Evolutionary conservation across 2,329 filamentous ascomycete species (phyloP), one percentile per base, ranked within the genome.

Genomic region (Davidsoniella virescens): DNA sequence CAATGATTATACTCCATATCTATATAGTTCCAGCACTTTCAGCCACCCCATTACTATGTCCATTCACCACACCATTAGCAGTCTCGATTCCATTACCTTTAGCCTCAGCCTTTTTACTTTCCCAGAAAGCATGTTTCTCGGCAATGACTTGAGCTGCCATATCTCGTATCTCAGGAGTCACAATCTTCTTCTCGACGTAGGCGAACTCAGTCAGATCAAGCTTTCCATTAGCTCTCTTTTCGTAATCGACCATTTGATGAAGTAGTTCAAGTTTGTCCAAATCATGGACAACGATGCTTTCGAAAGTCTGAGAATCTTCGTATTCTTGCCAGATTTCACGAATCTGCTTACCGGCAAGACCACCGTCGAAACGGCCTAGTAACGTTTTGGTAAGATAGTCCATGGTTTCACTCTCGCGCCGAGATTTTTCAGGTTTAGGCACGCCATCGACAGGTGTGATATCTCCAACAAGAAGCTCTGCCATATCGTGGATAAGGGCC

Each of bases 401-500:
- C 87, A 98, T 96, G 0, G 87, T 93, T 44, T 80, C 76, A 0
- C 81, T 75, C 65, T 98, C 92, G 54, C 92, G 81, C 14, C 88
- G 75, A 62, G 72, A 84, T 73, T 98, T 98, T 67, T 98, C 92
- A 2, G 72, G 65, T 66, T 96, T 98, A 50, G 78, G 63, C 0
- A 98, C 78, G 16, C 80, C 78, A 61, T 98, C 92, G 3, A 92
- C 81, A 0, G 92, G 92, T 0, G 92, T 98, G 62, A 98, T 95
- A 68, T 98, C 92, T 52, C 92, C 92, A 14, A 98, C 92, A 1
- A 98, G 71, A 4, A 84, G 74, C 65, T 98, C 92, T 9, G 92
- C 92, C 87, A 98, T 95, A 67, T 98, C 92, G 70, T 98, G 92
- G 42, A 98, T 71, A 33, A 98, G 74, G 23, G 87, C 90, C 88